Conservation (phyloP, 1,139 yeast genomes). For the Candida albicans region DNA sequence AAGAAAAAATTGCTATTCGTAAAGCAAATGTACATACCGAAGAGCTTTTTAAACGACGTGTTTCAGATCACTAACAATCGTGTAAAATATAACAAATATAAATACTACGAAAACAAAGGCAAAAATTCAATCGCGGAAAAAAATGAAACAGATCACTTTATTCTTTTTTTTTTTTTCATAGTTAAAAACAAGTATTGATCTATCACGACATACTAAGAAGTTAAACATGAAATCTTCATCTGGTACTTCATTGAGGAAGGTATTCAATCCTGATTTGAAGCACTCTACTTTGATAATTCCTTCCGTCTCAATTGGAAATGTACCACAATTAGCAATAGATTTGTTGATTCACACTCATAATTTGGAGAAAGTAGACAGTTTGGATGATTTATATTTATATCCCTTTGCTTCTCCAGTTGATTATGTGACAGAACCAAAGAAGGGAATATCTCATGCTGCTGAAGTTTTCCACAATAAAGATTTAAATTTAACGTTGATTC, state of each 20-base stretch:
- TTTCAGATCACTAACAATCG: too few relatives aligned
- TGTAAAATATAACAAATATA: too few relatives aligned
- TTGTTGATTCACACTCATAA: constrained; percentile 64
- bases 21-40: too few relatives aligned
- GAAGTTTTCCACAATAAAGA: constrained; percentile 53
- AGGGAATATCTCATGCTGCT: constrained; percentile 56
- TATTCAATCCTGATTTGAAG: neutral
- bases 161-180: neutral
- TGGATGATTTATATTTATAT: constrained; percentile 63
- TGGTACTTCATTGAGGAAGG: constrained; percentile 2
- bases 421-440: constrained; percentile 12
- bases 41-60: too few relatives aligned
- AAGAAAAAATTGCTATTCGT: too few relatives aligned
- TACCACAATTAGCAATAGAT: constrained; percentile 82
- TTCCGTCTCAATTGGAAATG: constrained; percentile 81
- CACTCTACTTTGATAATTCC: constrained; percentile 57
- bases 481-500: constrained; percentile 56
- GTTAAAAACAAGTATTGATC: too few relatives aligned
- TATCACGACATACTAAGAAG: too few relatives aligned
- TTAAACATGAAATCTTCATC: neutral
- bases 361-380: constrained; percentile 50
- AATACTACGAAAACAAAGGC: neutral
- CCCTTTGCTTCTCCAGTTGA: constrained; percentile 88
- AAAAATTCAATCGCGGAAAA: neutral
- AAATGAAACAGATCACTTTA: neutral